Evolutionary conservation across 306 rosid genomes (phyloP).

Genomic region (Fagus crenata): DNA sequence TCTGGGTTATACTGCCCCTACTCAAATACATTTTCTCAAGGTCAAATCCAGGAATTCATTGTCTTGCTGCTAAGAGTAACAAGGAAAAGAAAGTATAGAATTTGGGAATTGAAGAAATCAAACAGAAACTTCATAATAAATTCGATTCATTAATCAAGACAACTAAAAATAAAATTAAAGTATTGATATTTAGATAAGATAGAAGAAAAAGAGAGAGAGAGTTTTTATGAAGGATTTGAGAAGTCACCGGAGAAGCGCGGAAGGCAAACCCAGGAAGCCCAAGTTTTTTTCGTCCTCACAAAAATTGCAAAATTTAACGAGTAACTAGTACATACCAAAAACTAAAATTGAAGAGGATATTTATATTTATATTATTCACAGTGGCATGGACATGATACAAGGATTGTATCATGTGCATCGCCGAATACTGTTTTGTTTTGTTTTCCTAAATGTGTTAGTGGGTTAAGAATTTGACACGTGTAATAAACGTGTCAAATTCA

Average conservation of each 20-base stretch:
- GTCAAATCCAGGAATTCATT: no score
- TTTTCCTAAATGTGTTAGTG: not conserved
- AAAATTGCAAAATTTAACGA: not conserved
- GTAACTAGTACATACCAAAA: no score
- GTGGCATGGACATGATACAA: not conserved
- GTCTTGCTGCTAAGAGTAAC: no score
- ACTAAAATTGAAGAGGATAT: not conserved
- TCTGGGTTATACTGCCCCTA: no score
- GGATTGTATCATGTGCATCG: not conserved
- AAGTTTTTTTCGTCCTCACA: not conserved
- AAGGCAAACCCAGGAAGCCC: not conserved
- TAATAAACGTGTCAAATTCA: not conserved
- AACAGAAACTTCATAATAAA: slow-evolving; percentile 16
- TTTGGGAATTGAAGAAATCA: not conserved
- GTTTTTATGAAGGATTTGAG: not conserved
- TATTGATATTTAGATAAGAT: not conserved
- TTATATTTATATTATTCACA: no score
- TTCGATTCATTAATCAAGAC: not conserved
- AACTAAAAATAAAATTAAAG: not conserved
- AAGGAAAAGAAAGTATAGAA: no score
- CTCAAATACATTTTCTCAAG: no score
- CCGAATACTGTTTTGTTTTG: not conserved
- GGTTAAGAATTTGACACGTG: not conserved
- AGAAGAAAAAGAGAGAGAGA: not conserved
- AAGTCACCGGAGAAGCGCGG: not conserved